These are phyloP conservation scores for Plasmodium vivax DNA, from an alignment of 169 alveolate species.

Conservation along the genomic window DNA sequence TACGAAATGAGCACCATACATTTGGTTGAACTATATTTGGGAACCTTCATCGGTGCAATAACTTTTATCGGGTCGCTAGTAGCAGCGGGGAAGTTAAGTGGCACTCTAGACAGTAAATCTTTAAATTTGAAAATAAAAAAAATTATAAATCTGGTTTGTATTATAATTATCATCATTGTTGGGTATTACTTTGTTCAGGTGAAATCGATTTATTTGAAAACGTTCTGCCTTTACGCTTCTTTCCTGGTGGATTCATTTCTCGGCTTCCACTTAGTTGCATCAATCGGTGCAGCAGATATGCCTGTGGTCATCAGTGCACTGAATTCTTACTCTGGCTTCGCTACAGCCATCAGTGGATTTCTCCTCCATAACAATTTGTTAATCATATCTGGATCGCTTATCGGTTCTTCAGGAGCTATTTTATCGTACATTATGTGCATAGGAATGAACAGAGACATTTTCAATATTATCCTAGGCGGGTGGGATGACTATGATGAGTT, in stretches of 20 bases:
- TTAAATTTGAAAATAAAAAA: constrained; percentile 86
- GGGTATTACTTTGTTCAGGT: constrained; percentile 75
- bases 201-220: constrained; percentile 51
- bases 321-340: constrained; percentile 95
- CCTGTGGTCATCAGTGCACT: constrained; percentile 95
- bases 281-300: constrained; percentile 96
- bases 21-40: constrained; percentile 83
- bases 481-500: constrained; percentile 84
- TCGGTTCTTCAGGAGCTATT: constrained; percentile 96
- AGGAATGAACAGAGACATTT: constrained; percentile 94
- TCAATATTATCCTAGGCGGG: constrained; percentile 92
- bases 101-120: constrained; percentile 85
- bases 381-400: constrained; percentile 94
- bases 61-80: constrained; percentile 95
- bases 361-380: constrained; percentile 91
- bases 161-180: constrained; percentile 75
- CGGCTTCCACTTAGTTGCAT: constrained; percentile 91
- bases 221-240: constrained; percentile 76
- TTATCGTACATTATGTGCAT: constrained; percentile 95
- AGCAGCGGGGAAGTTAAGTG: constrained; percentile 94
- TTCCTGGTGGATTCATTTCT: constrained; percentile 82
- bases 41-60: constrained; percentile 92
- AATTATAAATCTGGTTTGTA: constrained; percentile 76
- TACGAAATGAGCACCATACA: constrained; percentile 76
- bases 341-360: constrained; percentile 94